Percentiles rank a stretch among this genome's conserved stretches.
phyloP scores from a whole-genome alignment of 2,329 filamentous ascomycete genomes.

The Cercospora zeina region DNA sequence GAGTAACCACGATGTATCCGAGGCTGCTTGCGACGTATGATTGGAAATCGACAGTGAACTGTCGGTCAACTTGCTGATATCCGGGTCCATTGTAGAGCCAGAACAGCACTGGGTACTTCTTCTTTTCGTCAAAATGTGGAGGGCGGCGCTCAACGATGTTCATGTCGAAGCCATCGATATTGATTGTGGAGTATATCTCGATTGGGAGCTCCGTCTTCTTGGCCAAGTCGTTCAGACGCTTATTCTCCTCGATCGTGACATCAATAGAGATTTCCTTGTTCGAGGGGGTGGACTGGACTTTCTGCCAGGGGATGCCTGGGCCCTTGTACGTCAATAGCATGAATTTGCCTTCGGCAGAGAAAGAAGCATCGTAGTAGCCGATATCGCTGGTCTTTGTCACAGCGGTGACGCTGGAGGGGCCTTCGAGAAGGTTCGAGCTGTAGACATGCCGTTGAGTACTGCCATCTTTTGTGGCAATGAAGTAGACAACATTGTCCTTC shows the following conservation, averaged over 20 bases:
- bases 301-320: slow-evolving; percentile 85
- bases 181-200: slow-evolving; percentile 77
- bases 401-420: slow-evolving; percentile 59
- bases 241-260: slow-evolving; percentile 76
- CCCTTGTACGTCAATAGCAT: slow-evolving; percentile 81
- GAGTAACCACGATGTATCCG: slow-evolving; percentile 90
- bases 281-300: slow-evolving; percentile 79
- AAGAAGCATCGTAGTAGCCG: slow-evolving; percentile 79
- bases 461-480: slow-evolving; percentile 79
- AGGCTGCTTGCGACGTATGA: slow-evolving; percentile 80
- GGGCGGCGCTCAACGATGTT: slow-evolving; percentile 82
- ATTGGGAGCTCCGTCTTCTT: slow-evolving; percentile 78
- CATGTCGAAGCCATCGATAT: slow-evolving; percentile 74
- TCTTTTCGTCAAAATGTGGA: slow-evolving; percentile 76
- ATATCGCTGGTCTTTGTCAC: slow-evolving; percentile 72
- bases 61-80: slow-evolving; percentile 83
- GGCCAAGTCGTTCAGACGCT: slow-evolving; percentile 65
- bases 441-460: slow-evolving; percentile 91
- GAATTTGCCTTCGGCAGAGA: slow-evolving; percentile 79
- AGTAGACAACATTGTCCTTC: slow-evolving; percentile 85
- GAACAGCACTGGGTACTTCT: slow-evolving; percentile 92
- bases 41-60: slow-evolving; percentile 84
- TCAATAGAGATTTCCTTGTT: slow-evolving; percentile 43
- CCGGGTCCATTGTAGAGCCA: slow-evolving; percentile 91
- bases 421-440: slow-evolving; percentile 80